Base-by-base conservation (phyloP, 2,329 filamentous ascomycete species). In the Chaetomiaceae sp. region DNA sequence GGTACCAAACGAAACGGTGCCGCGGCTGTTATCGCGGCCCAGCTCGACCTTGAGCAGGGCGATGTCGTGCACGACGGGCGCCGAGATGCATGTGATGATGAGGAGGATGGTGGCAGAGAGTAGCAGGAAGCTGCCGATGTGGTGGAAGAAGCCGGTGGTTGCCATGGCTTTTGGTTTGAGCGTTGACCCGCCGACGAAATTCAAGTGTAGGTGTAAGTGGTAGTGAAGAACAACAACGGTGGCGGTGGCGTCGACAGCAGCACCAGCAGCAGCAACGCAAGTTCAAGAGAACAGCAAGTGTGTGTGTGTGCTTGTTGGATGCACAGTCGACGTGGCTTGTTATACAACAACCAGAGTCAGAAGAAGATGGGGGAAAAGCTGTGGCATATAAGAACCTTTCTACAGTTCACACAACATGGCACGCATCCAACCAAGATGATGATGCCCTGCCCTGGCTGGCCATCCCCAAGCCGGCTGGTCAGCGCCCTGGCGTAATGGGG, bases 91-190 rank as follows among this genome's bases (percentile, higher is more conserved):
- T 50, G 77, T 77, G 55, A 85, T 69, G 53, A 84, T 65, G 50
- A 85, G 72, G 43, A 85, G 72, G 46, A 81, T 67, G 40, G 75
- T 70, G 38, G 79, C 71, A 31, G 70, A 67, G 50, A 85, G 72
- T 43, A 85, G 71, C 59, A 83, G 65, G 57, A 80, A 74, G 23
- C 77, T 77, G 64, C 79, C 81, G 48, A 82, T 65, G 62, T 81
- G 74, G 65, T 81, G 78, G 56, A 81, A 66, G 58, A 75, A 72
- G 52, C 68, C 70, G 50, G 73, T 74, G 56, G 72, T 55, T 38
- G 72, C 74, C 75, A 78, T 78, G 50, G 45, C 70, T 43, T 39
- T 33, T 3, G 17, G 30, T 44, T 21, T 27, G 6, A 7, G 40
- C 7, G 34, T 8, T 34, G 16, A 39, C 20, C 25, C 21, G 33